Evolutionary conservation across 331 rosid species (phyloP), one percentile per base, ranked within the genome.

Genomic region (Cucumis variabilis): DNA sequence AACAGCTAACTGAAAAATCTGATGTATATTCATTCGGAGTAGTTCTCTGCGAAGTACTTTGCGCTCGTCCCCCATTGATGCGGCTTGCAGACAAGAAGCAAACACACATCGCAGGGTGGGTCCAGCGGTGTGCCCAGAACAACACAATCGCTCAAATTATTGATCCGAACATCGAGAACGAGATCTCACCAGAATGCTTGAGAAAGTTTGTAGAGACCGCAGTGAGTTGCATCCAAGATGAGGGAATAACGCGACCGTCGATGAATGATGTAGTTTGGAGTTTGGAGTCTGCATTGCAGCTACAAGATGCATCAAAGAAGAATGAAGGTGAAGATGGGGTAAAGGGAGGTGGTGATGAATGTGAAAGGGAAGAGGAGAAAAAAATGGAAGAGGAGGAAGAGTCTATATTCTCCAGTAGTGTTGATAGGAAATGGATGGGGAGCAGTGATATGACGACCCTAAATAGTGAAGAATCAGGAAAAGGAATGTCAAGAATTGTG

Each of bases 11-110:
- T 0, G 86, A 89, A 11, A 93, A 93, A n/a, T 93, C 96, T 0
- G 93, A 93, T 7, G 92, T 93, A 5, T 93, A 90, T 87, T 90
- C 94, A 0, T 92, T 92, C 24, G 94, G 96, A 0, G 94, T 93
- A 0, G 93, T 91, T 21, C 78, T 91, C 16, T 91, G 90, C n/a
- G 90, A 89, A n/a, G 87, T 89, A 60, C 28, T 91, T 1, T 87
- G 90, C 3, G 72, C 76, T 0, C 89, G 91, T 66, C 90, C 89
- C 6, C 86, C 91, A 1, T 21, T 91, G 25, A 53, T 87, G 0
- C 88, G 85, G 6, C 3, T 1, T 0, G 33, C 33, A 0, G 82
- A 46, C 33, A 76, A 76, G 30, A 76, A 23, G 30, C 62, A 48
- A 6, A 58, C 3, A 25, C 14, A 12, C 4, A 30, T 76, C 0